Percentiles rank a stretch among this genome's conserved stretches.
Conservation (phyloP, 108 stramenopile species). For the Seminavis robusta region DNA sequence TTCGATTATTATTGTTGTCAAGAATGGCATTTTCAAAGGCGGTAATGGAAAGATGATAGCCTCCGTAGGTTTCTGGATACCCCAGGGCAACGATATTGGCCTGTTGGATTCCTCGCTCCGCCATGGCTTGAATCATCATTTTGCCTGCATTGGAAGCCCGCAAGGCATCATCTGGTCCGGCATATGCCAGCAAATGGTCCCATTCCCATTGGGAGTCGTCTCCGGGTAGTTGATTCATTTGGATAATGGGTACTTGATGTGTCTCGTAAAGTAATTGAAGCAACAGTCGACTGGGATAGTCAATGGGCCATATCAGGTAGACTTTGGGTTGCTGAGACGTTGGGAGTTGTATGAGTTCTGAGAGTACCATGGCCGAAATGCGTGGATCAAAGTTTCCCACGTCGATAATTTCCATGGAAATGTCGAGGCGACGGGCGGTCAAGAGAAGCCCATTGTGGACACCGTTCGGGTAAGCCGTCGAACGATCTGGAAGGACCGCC, state of each 20-base stretch:
- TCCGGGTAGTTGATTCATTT: constrained; percentile 5
- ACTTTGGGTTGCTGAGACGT: too few relatives aligned
- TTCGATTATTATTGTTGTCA: not conserved
- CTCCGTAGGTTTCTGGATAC: constrained; percentile 8
- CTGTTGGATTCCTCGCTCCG: not conserved
- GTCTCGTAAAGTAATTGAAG: not conserved
- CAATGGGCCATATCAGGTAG: too few relatives aligned
- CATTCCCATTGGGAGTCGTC: not conserved
- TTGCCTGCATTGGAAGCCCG: constrained; percentile 5
- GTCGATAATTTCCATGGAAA: too few relatives aligned
- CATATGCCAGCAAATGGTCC: constrained; percentile 6
- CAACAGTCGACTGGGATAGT: too few relatives aligned
- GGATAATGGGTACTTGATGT: constrained; percentile 3
- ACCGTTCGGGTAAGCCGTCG: too few relatives aligned
- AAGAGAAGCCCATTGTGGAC: too few relatives aligned
- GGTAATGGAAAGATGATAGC: constrained; percentile 3
- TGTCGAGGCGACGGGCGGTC: too few relatives aligned
- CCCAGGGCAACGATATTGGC: constrained; percentile 1
- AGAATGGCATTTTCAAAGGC: not conserved
- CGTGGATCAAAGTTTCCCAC: too few relatives aligned
- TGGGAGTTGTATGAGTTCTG: too few relatives aligned
- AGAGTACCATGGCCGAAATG: too few relatives aligned
- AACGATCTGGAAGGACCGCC: too few relatives aligned
- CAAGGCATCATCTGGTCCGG: constrained; percentile 5
- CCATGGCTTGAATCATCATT: constrained; percentile 7